Conservation (phyloP, 73 alveolate species). For the Effrenium voratum region DNA sequence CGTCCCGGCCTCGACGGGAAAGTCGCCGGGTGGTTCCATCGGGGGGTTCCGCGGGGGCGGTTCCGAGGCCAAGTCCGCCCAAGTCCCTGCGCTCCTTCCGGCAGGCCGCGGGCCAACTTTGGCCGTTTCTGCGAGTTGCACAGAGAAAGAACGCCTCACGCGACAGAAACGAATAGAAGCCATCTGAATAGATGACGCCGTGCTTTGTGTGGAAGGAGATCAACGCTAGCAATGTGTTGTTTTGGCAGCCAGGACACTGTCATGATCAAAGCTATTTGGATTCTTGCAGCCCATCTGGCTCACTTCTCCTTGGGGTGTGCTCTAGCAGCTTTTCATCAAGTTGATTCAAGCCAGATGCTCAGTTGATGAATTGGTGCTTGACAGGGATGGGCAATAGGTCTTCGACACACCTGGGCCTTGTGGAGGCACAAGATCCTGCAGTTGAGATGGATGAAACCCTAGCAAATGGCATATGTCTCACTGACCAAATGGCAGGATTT, state of each 20-base stretch:
- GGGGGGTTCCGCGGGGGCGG: background rate
- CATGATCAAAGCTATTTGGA: background rate
- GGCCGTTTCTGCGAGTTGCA: background rate
- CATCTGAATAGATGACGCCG: background rate
- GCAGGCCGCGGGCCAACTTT: background rate
- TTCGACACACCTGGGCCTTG: too few species aligned
- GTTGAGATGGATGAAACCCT: too few species aligned
- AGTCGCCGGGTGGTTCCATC: background rate
- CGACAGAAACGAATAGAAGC: background rate
- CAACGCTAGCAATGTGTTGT: too few species aligned
- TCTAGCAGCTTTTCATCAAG: too few species aligned
- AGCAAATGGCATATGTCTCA: too few species aligned
- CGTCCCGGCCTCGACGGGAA: background rate
- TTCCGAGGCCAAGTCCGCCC: conserved; percentile 47
- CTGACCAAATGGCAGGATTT: too few species aligned
- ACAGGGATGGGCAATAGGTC: too few species aligned
- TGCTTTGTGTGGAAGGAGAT: too few species aligned
- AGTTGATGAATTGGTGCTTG: too few species aligned
- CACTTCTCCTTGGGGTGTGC: too few species aligned
- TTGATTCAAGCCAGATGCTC: too few species aligned
- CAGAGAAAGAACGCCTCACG: background rate
- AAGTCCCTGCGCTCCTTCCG: conserved; percentile 55
- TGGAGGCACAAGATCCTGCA: too few species aligned
- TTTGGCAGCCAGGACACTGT: background rate
- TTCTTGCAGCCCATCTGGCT: background rate